Base-by-base conservation (phyloP, 495 filamentous ascomycete species). In the Penicillium nucicola region DNA sequence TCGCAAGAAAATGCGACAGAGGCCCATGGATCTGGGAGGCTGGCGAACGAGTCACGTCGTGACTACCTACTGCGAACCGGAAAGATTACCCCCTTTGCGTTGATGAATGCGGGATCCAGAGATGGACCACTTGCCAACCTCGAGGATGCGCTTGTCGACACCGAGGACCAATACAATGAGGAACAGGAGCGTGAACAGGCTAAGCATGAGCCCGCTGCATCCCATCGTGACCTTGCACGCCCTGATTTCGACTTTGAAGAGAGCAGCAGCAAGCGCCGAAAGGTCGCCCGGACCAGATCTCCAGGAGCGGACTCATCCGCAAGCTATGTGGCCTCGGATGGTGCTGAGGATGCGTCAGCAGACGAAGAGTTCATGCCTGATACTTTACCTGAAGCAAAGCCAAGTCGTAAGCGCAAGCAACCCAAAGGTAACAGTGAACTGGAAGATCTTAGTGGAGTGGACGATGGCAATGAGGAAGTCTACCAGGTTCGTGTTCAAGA, bases 31-130 rank as follows among this genome's bases (percentile, higher is more conserved):
- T 78, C 81, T 31, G 75, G 74, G 52, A 81, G 79, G 44, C 65
- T 91, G 50, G 83, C 88, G 13, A 84, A 86, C 56, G 93, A 97
- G 70, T 90, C 79, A 12, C 83, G 88, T 43, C 81, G 92, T 40
- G 90, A 95, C 23, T 97, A 89, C 64, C 79, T 98, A 41, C 92
- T 98, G 30, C 81, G 93, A 5, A 98, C 92, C 0, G 93, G 93
- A 44, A 96, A 97, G 67, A 98, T 98, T 57, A 98, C 93, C 0
- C 93, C 93, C 0, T 97, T 98, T 50, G 86, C 91, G 2, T 84
- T 83, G 43, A 78, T 92, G 58, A 76, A 77, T 36, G 76, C 75
- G 25, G 71, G 75, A 18, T 66, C 71, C 15, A 71, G 74, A 12
- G 74, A 75, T 33, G 82, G 79, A 1, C 71, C 79, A 5, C 73